Base-by-base conservation (phyloP, 208 protist species). In the Leishmania gerbilli region DNA sequence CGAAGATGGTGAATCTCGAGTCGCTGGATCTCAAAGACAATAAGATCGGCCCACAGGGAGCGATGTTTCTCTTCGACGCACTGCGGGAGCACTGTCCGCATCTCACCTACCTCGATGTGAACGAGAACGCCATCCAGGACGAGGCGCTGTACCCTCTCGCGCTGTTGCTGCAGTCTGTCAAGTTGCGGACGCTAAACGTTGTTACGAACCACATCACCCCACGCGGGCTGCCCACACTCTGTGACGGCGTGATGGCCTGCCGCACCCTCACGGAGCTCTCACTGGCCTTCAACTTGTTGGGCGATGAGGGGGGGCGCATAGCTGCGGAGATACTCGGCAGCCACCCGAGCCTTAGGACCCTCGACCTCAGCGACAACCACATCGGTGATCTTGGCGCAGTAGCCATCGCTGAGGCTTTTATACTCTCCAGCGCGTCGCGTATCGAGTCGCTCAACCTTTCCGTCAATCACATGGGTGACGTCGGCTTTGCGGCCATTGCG, bases 11-110 rank as follows among this genome's bases (percentile, higher is more conserved):
- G 6, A 88, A 91, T 68, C 78, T 96, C 56, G 81, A 87, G 71
- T 83, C 84, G n/a, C 84, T 97, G 2, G 94, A 97, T 74, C 68
- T 97, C 2, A 96, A 96, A 77, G 90, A 93, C 84, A 97, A 97
- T 77, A 88, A 89, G 72, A 93, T 96, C 69, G 94, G 92, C 9
- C 84, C 94, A 7, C 62, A 78, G 60, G 94, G 91, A 17, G 88
- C 89, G 9, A 80, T 88, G 79, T 74, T 84, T 34, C 87, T 97
- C 37, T 95, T 91, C 74, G 85, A 95, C 78, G 79, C 86, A 13
- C 85, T 97, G 67, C 85, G 84, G n/a, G 60, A 87, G 65, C 60
- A 88, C 71, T 97, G 92, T 76, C 87, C 83, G 6, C 82, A 87
- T 67, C 77, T 97, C 31, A 80, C 81, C 24, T 95, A 95, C 82